A percentile compares a stretch with the other conserved stretches of the same genome.
These are phyloP conservation scores for Rheum nobile DNA, from an alignment of 148 eudicot genomes.

Conservation along the genomic window DNA sequence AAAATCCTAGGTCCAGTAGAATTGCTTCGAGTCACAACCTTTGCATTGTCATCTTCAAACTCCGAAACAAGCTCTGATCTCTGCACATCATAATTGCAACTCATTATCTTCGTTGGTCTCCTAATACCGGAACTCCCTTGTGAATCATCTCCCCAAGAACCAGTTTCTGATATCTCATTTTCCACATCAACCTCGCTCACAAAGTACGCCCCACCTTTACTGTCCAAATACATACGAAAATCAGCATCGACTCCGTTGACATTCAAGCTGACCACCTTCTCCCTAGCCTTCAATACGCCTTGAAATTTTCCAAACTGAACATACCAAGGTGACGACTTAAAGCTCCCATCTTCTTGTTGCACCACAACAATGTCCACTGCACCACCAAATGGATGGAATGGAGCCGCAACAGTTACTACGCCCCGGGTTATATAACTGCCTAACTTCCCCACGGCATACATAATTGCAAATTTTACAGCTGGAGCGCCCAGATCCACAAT, in stretches of 20 bases:
- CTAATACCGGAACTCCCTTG: constrained; percentile 27
- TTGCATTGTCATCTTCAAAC: constrained; percentile 27
- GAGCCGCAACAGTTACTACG: constrained; percentile 65
- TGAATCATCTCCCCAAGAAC: constrained; percentile 50
- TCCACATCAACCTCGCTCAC: constrained; percentile 47
- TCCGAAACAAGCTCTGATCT: constrained; percentile 23
- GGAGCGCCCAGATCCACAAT: constrained; percentile 11
- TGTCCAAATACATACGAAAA: constrained; percentile 77
- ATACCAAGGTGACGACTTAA: constrained; percentile 94
- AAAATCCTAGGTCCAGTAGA: constrained; percentile 40
- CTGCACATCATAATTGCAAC: constrained; percentile 38
- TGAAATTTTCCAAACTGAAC: constrained; percentile 91
- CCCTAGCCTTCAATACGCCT: constrained; percentile 72
- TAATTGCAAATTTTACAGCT: constrained; percentile 11
- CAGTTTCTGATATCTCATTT: constrained; percentile 33
- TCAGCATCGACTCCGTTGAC: constrained; percentile 68
- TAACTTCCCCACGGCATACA: constrained; percentile 80
- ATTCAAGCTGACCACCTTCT: constrained; percentile 53
- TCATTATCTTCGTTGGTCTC: constrained; percentile 36
- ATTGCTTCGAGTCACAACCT: constrained; percentile 19
- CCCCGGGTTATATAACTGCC: constrained; percentile 69
- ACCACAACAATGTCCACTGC: constrained; percentile 96
- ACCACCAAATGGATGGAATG: constrained; percentile 91
- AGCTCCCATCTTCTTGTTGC: constrained; percentile 75
- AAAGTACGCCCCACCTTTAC: constrained; percentile 78